These are phyloP conservation scores for Bidens hawaiensis DNA, from an alignment of 140 eudicot species.

Conservation along the genomic window DNA sequence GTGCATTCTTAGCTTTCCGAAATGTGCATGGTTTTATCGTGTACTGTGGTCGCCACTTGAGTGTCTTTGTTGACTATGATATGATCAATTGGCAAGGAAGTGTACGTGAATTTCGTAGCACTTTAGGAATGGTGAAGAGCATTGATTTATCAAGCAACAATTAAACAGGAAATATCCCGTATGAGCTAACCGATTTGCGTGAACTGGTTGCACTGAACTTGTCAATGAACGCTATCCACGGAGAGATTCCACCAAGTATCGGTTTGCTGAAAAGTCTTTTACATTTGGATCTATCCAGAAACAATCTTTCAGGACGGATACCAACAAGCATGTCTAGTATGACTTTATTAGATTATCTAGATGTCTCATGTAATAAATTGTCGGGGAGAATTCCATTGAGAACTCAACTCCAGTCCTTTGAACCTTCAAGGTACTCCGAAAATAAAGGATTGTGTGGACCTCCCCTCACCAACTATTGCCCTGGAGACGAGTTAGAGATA, in stretches of 20 bases:
- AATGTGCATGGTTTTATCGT: no score
- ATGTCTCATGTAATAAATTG: background rate
- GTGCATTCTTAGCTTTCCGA: background rate
- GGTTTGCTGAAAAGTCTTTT: background rate
- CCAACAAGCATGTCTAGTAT: background rate
- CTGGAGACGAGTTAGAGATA: background rate
- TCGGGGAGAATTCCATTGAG: background rate
- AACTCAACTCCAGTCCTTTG: background rate
- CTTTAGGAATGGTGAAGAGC: background rate
- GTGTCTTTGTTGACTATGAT: background rate
- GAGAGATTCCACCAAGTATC: background rate
- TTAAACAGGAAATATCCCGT: background rate
- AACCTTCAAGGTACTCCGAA: background rate
- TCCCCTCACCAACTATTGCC: background rate
- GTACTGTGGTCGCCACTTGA: no score
- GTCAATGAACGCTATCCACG: background rate
- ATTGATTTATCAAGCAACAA: background rate
- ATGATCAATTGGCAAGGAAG: background rate
- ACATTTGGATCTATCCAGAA: background rate
- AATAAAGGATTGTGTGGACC: slow-evolving; percentile 1
- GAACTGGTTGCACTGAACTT: background rate
- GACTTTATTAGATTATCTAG: background rate
- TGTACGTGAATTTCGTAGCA: background rate
- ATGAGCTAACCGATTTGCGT: background rate
- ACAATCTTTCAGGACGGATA: slow-evolving; percentile 2